Evolutionary conservation across 495 filamentous ascomycete species (phyloP).

Genomic region (Thozetella sp.): DNA sequence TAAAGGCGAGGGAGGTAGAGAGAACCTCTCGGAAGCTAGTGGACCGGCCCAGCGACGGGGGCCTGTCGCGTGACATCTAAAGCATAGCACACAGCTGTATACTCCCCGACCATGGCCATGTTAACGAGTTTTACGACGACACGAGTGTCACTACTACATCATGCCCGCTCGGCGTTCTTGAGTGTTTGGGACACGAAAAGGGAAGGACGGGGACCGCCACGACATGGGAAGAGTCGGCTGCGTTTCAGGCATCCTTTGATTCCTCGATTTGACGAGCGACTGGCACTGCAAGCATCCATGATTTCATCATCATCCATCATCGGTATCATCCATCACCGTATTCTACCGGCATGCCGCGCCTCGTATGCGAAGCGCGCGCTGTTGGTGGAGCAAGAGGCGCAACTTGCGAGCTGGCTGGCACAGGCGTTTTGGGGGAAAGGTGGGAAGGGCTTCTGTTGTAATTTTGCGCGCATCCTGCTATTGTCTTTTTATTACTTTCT

Average conservation of each 20-base stretch:
- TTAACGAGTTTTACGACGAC: conserved; percentile 29
- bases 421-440: conserved; percentile 1
- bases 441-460: conserved; percentile 14
- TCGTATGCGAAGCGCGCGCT: conserved; percentile 12
- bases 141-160: conserved; percentile 22
- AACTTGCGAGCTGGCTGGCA: conserved; percentile 9
- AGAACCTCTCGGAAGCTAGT: not conserved
- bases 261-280: conserved; percentile 1
- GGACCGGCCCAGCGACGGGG: not conserved
- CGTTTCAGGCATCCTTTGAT: conserved; percentile 6
- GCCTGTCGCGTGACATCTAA: not conserved
- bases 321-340: too few relatives aligned
- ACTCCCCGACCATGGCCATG: not conserved
- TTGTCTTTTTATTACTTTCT: not conserved
- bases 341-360: not conserved
- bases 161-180: conserved; percentile 29
- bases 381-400: not conserved
- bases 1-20: not conserved
- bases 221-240: conserved; percentile 11
- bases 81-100: not conserved
- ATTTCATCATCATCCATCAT: conserved; percentile 4
- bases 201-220: conserved; percentile 15
- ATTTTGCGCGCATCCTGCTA: conserved; percentile 11
- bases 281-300: conserved; percentile 2
- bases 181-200: conserved; percentile 8